A percentile compares a stretch with the other conserved stretches of the same genome.
These are phyloP conservation scores for Glomus cerebriforme DNA, from an alignment of 192 early-diverging fungal species.

Conservation along the genomic window DNA sequence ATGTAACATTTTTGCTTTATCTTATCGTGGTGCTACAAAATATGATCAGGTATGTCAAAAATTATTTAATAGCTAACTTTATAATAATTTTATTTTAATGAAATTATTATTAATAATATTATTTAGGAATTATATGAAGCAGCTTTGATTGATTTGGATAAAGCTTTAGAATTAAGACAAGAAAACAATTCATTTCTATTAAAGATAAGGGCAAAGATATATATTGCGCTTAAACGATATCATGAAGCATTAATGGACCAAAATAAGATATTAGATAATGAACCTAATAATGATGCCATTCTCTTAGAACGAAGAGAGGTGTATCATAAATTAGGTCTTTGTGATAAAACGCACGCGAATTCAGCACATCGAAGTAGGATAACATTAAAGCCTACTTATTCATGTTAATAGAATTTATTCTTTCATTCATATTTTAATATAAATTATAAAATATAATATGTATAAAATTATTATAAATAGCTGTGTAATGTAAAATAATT, in stretches of 20 bases:
- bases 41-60: background rate
- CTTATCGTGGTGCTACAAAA: conserved; percentile 4
- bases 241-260: background rate
- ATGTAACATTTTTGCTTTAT: conserved; percentile 9
- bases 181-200: background rate
- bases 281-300: background rate
- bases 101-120: no score
- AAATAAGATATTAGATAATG: background rate
- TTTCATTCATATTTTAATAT: no score
- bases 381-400: background rate
- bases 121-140: background rate
- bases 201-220: background rate
- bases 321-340: background rate
- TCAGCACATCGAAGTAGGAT: background rate
- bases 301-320: background rate
- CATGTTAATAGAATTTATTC: background rate
- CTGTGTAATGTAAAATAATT: no score
- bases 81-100: no score
- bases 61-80: no score
- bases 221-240: background rate
- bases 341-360: background rate
- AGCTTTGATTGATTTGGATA: background rate
- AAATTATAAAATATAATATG: no score
- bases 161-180: background rate
- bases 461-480: no score